Conservation (phyloP, 225 moss, liverwort and hornwort genomes). For the Ulota crispa region DNA sequence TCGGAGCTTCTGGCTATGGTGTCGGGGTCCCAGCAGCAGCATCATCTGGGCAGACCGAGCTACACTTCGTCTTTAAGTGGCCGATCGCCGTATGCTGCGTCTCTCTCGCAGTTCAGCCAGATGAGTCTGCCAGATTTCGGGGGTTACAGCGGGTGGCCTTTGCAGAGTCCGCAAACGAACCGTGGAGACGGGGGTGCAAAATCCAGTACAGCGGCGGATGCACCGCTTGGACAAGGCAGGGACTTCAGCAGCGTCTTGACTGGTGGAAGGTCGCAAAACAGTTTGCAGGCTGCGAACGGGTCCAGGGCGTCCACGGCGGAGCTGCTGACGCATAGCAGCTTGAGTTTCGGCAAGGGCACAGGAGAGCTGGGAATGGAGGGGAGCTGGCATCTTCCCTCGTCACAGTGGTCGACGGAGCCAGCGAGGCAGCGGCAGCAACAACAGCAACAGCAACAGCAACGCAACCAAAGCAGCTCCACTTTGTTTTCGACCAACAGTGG, state of each 20-base stretch:
- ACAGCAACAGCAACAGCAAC: constrained; percentile 35
- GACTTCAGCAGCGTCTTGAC: constrained; percentile 60
- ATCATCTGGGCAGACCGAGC: constrained; percentile 46
- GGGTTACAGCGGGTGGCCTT: constrained; percentile 54
- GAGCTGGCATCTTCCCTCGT: constrained; percentile 50
- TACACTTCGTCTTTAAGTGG: constrained; percentile 43
- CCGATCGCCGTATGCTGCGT: constrained; percentile 50
- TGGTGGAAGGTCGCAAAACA: constrained; percentile 55
- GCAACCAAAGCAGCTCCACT: constrained; percentile 34
- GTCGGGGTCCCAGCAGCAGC: constrained; percentile 58
- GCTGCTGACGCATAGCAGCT: constrained; percentile 46
- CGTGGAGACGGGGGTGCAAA: constrained; percentile 34
- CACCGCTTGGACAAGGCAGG: constrained; percentile 42
- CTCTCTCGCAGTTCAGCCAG: constrained; percentile 51
- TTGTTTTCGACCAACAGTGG: constrained; percentile 39
- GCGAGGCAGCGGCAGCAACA: constrained; percentile 51
- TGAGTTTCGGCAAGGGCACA: constrained; percentile 34
- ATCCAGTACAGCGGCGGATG: constrained; percentile 36
- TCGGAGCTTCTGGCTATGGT: constrained; percentile 75
- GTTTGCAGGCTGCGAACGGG: constrained; percentile 34
- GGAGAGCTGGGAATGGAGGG: constrained; percentile 41
- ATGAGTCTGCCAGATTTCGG: constrained; percentile 46
- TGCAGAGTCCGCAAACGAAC: constrained; percentile 22
- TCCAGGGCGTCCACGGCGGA: constrained; percentile 50
- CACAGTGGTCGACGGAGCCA: constrained; percentile 68